Evolutionary conservation across 768 basidiomycete species (phyloP).

Genomic region (Xanthoconium purpureum): DNA sequence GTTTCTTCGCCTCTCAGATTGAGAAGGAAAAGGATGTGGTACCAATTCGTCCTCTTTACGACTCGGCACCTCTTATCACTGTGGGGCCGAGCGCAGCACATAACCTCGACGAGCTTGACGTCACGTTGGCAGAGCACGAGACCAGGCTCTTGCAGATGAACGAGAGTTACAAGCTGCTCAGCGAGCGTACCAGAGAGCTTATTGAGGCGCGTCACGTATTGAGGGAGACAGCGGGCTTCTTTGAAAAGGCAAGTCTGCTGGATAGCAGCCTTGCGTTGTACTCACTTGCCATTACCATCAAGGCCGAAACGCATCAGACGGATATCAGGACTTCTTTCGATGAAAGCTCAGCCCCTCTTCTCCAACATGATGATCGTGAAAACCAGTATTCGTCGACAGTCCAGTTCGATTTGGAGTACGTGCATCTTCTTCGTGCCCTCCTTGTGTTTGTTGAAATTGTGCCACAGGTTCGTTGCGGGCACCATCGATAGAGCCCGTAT

Average conservation of each 20-base stretch:
- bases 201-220: conserved; percentile 94
- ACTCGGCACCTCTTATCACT: conserved; percentile 82
- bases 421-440: not conserved
- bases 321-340: conserved; percentile 90
- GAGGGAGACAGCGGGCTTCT: conserved; percentile 94
- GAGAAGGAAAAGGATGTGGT: conserved; percentile 81
- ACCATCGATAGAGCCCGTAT: conserved; percentile 92
- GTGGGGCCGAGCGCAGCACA: conserved; percentile 92
- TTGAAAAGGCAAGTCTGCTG: conserved; percentile 62
- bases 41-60: conserved; percentile 79
- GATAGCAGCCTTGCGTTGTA: not conserved
- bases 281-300: conserved; percentile 11
- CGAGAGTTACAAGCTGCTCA: conserved; percentile 83
- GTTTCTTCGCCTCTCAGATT: conserved; percentile 86
- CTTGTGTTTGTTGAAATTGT: not conserved
- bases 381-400: conserved; percentile 50
- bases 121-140: conserved; percentile 85
- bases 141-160: conserved; percentile 85
- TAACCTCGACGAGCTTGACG: conserved; percentile 89
- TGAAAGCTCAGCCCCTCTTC: conserved; percentile 84
- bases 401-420: conserved; percentile 88
- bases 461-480: conserved; percentile 85
- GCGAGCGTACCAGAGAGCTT: conserved; percentile 81
- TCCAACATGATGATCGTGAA: conserved; percentile 88
- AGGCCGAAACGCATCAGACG: conserved; percentile 76